Percentiles rank a stretch among this genome's conserved stretches.
Conservation (phyloP, 768 basidiomycete species). For the Collybia mongolica region DNA sequence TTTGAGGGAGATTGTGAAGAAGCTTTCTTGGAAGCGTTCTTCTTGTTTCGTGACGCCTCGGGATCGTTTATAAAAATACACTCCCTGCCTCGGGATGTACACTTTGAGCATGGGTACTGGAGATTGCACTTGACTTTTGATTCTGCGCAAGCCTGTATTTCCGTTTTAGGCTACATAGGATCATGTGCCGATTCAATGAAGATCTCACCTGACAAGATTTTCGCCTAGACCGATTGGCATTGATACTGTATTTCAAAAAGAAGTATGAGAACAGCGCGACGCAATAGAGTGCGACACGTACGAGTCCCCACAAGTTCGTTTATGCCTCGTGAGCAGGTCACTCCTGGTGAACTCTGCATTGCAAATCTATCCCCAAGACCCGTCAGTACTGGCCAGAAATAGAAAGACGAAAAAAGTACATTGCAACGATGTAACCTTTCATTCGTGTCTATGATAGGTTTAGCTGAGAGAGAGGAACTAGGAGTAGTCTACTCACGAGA, state of each 20-base stretch:
- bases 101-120: constrained; percentile 67
- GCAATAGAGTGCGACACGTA: constrained; percentile 34
- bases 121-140: constrained; percentile 78
- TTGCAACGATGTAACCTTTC: constrained; percentile 65
- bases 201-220: constrained; percentile 59
- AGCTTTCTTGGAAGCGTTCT: constrained; percentile 28
- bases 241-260: constrained; percentile 24
- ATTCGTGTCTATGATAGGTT: constrained; percentile 52
- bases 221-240: constrained; percentile 56
- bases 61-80: constrained; percentile 62
- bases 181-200: not conserved
- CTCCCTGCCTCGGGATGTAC: constrained; percentile 57
- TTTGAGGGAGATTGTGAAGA: constrained; percentile 8
- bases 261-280: constrained; percentile 1
- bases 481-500: constrained; percentile 51
- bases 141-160: constrained; percentile 56
- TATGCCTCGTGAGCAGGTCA: constrained; percentile 70
- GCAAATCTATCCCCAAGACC: constrained; percentile 47
- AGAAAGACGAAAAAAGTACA: constrained; percentile 31
- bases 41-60: constrained; percentile 38
- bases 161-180: constrained; percentile 3
- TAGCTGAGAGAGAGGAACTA: not conserved
- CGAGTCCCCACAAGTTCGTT: constrained; percentile 69
- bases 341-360: constrained; percentile 71
- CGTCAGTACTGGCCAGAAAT: constrained; percentile 2